Evolutionary conservation across 352 stramenopile genomes (phyloP).

Genomic region (Phytophthora fragariae): DNA sequence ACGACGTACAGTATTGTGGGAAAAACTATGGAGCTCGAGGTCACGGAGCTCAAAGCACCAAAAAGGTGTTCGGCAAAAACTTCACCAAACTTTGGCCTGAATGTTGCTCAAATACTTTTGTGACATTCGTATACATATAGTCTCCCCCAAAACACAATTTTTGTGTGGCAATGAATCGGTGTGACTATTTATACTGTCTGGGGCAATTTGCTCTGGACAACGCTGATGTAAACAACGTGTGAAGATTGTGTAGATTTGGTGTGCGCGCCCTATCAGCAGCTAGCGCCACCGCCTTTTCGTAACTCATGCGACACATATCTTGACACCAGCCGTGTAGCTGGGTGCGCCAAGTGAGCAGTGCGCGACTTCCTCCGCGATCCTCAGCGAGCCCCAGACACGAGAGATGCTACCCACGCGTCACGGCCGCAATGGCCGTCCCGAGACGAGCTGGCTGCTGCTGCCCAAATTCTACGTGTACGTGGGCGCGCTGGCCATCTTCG

Average conservation of each 20-base stretch:
- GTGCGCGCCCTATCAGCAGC: constrained; percentile 16
- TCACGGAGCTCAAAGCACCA: no score
- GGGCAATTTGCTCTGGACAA: neutral
- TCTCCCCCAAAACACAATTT: no score
- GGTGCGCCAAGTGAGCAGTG: constrained; percentile 20
- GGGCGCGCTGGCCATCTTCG: constrained; percentile 68
- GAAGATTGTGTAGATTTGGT: constrained; percentile 17
- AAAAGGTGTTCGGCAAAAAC: neutral
- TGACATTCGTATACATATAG: no score
- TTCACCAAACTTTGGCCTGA: neutral
- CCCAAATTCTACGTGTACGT: constrained; percentile 79
- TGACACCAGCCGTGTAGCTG: constrained; percentile 10
- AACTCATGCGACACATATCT: constrained; percentile 6
- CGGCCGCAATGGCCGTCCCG: constrained; percentile 44
- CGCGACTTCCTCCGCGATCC: constrained; percentile 19
- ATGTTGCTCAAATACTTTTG: no score
- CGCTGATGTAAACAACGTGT: constrained; percentile 1
- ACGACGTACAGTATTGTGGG: no score
- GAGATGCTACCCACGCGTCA: constrained; percentile 50
- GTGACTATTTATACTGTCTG: no score
- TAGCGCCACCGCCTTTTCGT: constrained; percentile 14
- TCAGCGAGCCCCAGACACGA: neutral
- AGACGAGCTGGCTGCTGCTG: constrained; percentile 78
- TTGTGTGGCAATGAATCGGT: no score
- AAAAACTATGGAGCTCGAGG: no score